phyloP scores from a whole-genome alignment of 2,329 filamentous ascomycete genomes.

The Macrophomina phaseolina region DNA sequence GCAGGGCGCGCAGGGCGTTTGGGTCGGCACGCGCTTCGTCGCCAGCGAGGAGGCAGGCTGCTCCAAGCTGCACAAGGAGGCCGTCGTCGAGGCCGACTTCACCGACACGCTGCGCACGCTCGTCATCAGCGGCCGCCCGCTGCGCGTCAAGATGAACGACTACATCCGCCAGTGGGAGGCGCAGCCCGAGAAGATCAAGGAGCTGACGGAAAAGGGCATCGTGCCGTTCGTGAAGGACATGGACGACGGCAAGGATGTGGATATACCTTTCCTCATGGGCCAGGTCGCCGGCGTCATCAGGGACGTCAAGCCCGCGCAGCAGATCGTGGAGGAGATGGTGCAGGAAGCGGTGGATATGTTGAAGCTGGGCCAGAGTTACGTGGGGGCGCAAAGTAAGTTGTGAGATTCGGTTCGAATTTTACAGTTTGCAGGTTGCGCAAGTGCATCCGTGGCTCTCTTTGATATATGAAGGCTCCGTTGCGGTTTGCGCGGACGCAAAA shows the following conservation, averaged over 20 bases:
- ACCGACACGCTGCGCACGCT: slow-evolving; percentile 83
- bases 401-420: slow-evolving; percentile 28
- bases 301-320: slow-evolving; percentile 77
- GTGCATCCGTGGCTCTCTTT: too few species aligned
- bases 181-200: slow-evolving; percentile 73
- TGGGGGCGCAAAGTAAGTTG: slow-evolving; percentile 43
- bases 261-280: slow-evolving; percentile 90
- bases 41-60: slow-evolving; percentile 82
- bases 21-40: slow-evolving; percentile 94
- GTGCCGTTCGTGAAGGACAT: slow-evolving; percentile 84
- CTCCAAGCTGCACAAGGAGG: slow-evolving; percentile 80
- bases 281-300: slow-evolving; percentile 83
- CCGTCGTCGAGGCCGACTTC: slow-evolving; percentile 79
- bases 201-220: slow-evolving; percentile 75
- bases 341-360: slow-evolving; percentile 47
- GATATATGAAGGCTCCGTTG: too few species aligned
- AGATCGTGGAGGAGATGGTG: slow-evolving; percentile 93
- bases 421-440: too few species aligned
- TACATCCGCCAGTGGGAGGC: slow-evolving; percentile 84
- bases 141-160: slow-evolving; percentile 81
- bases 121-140: slow-evolving; percentile 79
- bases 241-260: slow-evolving; percentile 80
- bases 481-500: too few species aligned
- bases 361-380: slow-evolving; percentile 43
- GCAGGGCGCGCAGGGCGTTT: slow-evolving; percentile 86